Evolutionary conservation across 495 filamentous ascomycete species (phyloP).

Genomic region (Talaromyces proteolyticus): DNA sequence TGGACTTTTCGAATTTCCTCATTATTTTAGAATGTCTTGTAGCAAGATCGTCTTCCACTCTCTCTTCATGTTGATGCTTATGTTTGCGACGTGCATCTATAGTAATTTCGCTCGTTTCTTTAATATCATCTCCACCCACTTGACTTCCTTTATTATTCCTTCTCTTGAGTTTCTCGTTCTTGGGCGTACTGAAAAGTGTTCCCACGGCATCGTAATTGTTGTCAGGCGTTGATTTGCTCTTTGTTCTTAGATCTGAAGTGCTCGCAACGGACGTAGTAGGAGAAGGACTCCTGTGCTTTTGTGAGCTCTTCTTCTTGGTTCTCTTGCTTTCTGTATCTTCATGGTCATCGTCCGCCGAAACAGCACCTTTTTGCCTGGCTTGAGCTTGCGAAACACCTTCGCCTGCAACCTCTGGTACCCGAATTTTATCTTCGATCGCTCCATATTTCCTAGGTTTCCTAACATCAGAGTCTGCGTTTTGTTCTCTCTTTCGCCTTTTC

Average conservation of each 20-base stretch:
- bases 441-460: background rate
- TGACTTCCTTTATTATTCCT: constrained; percentile 17
- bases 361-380: background rate
- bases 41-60: constrained; percentile 2
- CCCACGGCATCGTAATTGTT: background rate
- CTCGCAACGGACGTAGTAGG: background rate
- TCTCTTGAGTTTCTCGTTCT: constrained; percentile 17
- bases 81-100: constrained; percentile 3
- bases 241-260: background rate
- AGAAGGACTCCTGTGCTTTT: background rate
- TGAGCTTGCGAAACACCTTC: background rate
- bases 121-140: constrained; percentile 14
- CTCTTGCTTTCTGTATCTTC: background rate
- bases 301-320: background rate
- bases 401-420: background rate
- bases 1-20: constrained; percentile 40
- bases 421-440: background rate
- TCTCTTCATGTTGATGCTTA: background rate
- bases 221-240: background rate
- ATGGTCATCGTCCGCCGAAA: background rate
- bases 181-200: background rate
- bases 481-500: constrained; percentile 6
- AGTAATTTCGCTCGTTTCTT: constrained; percentile 12
- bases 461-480: constrained; percentile 2
- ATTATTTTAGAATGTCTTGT: constrained; percentile 35